A percentile compares a stretch with the other conserved stretches of the same genome.
Evolutionary conservation across 1,284 basidiomycete species (phyloP).

Genomic region (Exobasidium rhododendri): DNA sequence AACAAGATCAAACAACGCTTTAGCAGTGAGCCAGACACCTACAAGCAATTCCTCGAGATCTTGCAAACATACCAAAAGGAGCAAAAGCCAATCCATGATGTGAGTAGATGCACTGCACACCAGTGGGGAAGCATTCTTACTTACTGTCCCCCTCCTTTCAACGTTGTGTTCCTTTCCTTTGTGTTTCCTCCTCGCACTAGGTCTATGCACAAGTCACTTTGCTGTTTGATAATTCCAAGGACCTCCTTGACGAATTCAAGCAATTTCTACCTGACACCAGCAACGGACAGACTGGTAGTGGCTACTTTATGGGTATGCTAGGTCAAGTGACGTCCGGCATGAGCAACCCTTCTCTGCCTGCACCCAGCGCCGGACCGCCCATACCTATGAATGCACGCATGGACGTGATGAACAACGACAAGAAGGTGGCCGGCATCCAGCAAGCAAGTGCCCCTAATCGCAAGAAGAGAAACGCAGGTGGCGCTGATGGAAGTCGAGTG

Average conservation of each 20-base stretch:
- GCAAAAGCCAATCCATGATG: conserved; percentile 79
- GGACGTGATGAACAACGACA: conserved; percentile 55
- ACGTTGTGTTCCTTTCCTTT: background rate
- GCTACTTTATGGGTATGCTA: conserved; percentile 56
- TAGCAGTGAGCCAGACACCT: conserved; percentile 85
- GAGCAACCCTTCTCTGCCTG: conserved; percentile 26
- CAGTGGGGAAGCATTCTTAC: background rate
- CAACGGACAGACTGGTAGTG: conserved; percentile 37
- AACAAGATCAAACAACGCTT: conserved; percentile 98
- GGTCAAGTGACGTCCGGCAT: conserved; percentile 53
- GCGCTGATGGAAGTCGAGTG: background rate
- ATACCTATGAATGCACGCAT: conserved; percentile 30
- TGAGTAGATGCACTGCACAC: conserved; percentile 58
- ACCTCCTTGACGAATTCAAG: conserved; percentile 91
- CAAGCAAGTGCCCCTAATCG: conserved; percentile 11
- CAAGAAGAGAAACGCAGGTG: conserved; percentile 47
- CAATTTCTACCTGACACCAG: conserved; percentile 80
- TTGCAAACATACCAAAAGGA: conserved; percentile 97
- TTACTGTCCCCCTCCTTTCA: background rate
- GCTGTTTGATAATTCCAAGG: conserved; percentile 87
- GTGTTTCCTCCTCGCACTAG: no score
- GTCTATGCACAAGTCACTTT: conserved; percentile 89
- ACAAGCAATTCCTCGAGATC: conserved; percentile 97
- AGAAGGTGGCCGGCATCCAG: conserved; percentile 55
- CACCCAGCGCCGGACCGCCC: conserved; percentile 25